Evolutionary conservation across 352 stramenopile species (phyloP).

Genomic region (Phytophthora quininea): DNA sequence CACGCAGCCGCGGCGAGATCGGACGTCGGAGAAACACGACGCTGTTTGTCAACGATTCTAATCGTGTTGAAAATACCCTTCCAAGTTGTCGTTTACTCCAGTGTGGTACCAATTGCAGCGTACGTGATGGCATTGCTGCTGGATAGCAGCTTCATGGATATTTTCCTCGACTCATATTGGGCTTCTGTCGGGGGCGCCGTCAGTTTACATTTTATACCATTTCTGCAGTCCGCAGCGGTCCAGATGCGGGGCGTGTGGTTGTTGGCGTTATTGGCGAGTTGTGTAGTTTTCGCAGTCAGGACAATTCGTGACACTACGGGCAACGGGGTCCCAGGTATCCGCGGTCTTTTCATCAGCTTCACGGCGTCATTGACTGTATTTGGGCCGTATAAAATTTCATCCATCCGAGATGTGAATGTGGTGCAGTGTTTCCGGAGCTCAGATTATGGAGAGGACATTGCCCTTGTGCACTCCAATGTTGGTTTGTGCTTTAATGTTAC

Average conservation of each 20-base stretch:
- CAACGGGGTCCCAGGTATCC: slow-evolving; percentile 35
- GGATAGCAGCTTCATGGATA: slow-evolving; percentile 46
- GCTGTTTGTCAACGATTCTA: neutral
- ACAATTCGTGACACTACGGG: slow-evolving; percentile 5
- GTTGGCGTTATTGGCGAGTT: slow-evolving; percentile 41
- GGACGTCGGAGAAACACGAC: neutral
- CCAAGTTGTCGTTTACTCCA: slow-evolving; percentile 61
- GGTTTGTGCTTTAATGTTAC: slow-evolving; percentile 23
- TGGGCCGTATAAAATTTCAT: slow-evolving; percentile 34
- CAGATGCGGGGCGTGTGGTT: slow-evolving; percentile 59
- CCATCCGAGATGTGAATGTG: slow-evolving; percentile 16
- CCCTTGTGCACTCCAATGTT: slow-evolving; percentile 17
- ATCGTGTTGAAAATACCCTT: slow-evolving; percentile 49
- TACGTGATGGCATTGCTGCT: slow-evolving; percentile 49
- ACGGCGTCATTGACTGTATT: slow-evolving; percentile 44
- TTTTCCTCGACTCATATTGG: slow-evolving; percentile 46
- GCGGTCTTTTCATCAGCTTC: slow-evolving; percentile 42
- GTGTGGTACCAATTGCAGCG: slow-evolving; percentile 38
- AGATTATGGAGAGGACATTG: slow-evolving; percentile 17
- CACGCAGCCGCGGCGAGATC: slow-evolving; percentile 13
- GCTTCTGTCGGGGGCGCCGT: slow-evolving; percentile 25
- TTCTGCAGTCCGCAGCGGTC: slow-evolving; percentile 36
- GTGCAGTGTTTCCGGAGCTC: slow-evolving; percentile 16
- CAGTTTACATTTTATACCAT: slow-evolving; percentile 34
- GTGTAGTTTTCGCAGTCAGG: slow-evolving; percentile 24